These are phyloP conservation scores for Exophiala alcalophila DNA, from an alignment of 2,329 filamentous ascomycete species.

Conservation along the genomic window DNA sequence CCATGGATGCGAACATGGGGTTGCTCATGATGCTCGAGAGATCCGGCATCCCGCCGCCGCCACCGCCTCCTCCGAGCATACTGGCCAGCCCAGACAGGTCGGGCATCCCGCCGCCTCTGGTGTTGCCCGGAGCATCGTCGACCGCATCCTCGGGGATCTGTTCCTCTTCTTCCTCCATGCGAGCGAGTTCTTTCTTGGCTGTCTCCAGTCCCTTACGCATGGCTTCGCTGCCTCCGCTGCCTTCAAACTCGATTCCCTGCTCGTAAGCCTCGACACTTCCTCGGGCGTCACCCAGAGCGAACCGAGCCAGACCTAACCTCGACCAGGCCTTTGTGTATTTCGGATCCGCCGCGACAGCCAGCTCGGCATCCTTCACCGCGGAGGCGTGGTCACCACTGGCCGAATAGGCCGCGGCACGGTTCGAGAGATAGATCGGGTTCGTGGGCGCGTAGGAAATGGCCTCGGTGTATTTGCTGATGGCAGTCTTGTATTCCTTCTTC, in stretches of 20 bases:
- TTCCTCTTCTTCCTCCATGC: conserved; percentile 61
- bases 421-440: conserved; percentile 96
- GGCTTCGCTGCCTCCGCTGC: conserved; percentile 87
- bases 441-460: conserved; percentile 75
- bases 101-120: conserved; percentile 60
- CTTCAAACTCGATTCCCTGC: conserved; percentile 89
- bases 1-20: conserved; percentile 97
- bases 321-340: conserved; percentile 98
- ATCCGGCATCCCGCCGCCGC: conserved; percentile 80
- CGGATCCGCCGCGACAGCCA: conserved; percentile 82
- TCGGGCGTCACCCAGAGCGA: conserved; percentile 84
- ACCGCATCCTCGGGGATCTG: conserved; percentile 51
- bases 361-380: conserved; percentile 82
- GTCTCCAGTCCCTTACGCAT: conserved; percentile 98
- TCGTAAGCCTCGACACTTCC: conserved; percentile 93
- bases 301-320: conserved; percentile 83
- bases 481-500: conserved; percentile 78
- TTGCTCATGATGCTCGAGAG: conserved; percentile 87
- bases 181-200: conserved; percentile 79
- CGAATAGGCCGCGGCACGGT: conserved; percentile 90
- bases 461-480: conserved; percentile 84
- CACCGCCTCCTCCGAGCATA: conserved; percentile 64
- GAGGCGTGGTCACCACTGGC: conserved; percentile 79
- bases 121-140: conserved; percentile 49
- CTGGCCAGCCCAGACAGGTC: conserved; percentile 68